Evolutionary conservation across 345 rosid species (phyloP).

Genomic region (Aegle marmelos): DNA sequence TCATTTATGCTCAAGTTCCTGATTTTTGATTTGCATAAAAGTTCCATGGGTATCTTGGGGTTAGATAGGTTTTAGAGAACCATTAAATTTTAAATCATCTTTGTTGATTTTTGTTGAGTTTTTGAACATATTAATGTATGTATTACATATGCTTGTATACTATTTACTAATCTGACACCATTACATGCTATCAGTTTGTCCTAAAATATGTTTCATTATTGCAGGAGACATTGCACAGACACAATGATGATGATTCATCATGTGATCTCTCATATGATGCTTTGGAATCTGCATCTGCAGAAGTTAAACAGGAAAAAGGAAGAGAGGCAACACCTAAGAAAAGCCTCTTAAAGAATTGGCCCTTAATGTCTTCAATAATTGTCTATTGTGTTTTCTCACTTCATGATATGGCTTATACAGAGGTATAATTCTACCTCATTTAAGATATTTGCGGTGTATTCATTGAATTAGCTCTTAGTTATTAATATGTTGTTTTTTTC

Average conservation of each 20-base stretch:
- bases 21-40: not conserved
- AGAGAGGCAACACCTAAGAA: constrained; percentile 25
- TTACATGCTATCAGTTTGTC: not conserved
- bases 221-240: constrained; percentile 78
- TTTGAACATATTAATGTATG: not conserved
- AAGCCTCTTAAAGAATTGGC: constrained; percentile 76
- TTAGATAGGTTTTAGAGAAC: not conserved
- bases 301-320: constrained; percentile 19
- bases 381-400: constrained; percentile 87
- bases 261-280: constrained; percentile 35
- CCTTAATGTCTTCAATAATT: constrained; percentile 78
- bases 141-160: not conserved
- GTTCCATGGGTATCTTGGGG: not conserved
- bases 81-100: not conserved
- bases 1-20: not conserved
- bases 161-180: not conserved
- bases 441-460: not conserved
- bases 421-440: constrained; percentile 41
- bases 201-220: constrained; percentile 13
- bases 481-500: not conserved
- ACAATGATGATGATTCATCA: constrained; percentile 25
- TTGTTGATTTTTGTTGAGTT: not conserved
- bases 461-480: not conserved
- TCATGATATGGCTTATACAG: constrained; percentile 93
- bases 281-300: constrained; percentile 36